Conservation (phyloP, 352 stramenopile genomes). For the Phytophthora parvispora region DNA sequence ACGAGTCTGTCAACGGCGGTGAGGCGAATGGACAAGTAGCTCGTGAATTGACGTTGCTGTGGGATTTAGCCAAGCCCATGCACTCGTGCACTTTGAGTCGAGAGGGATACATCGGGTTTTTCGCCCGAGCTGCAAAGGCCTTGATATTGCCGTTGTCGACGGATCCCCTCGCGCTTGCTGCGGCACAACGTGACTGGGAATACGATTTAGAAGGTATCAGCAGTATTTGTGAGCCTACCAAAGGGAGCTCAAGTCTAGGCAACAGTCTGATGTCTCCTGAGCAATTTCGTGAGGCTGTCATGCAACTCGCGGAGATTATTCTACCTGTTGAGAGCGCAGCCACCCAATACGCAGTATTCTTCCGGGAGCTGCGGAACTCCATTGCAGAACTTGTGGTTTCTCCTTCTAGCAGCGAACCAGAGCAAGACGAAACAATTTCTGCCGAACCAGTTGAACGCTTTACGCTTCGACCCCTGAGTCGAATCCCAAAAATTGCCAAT, state of each 20-base stretch:
- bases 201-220: slow-evolving; percentile 61
- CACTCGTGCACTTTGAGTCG: slow-evolving; percentile 28
- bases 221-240: background rate
- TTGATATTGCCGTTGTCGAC: slow-evolving; percentile 60
- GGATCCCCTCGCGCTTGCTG: slow-evolving; percentile 37
- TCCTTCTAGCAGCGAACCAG: slow-evolving; percentile 15
- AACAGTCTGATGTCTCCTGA: slow-evolving; percentile 42
- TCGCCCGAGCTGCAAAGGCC: slow-evolving; percentile 66
- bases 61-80: slow-evolving; percentile 66
- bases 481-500: slow-evolving; percentile 61
- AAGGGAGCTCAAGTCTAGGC: slow-evolving; percentile 8
- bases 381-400: slow-evolving; percentile 38
- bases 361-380: slow-evolving; percentile 63
- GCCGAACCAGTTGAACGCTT: slow-evolving; percentile 20
- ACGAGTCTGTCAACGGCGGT: slow-evolving; percentile 20
- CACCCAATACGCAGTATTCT: slow-evolving; percentile 57
- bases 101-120: slow-evolving; percentile 64
- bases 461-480: slow-evolving; percentile 43
- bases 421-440: slow-evolving; percentile 21
- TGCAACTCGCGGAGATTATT: slow-evolving; percentile 72
- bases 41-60: slow-evolving; percentile 57
- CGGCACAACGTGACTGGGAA: slow-evolving; percentile 72
- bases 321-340: slow-evolving; percentile 67
- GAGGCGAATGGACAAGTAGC: slow-evolving; percentile 35
- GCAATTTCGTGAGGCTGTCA: slow-evolving; percentile 67